Base-by-base conservation (phyloP, 2,329 filamentous ascomycete genomes). In the Knoxdaviesia capensis region DNA sequence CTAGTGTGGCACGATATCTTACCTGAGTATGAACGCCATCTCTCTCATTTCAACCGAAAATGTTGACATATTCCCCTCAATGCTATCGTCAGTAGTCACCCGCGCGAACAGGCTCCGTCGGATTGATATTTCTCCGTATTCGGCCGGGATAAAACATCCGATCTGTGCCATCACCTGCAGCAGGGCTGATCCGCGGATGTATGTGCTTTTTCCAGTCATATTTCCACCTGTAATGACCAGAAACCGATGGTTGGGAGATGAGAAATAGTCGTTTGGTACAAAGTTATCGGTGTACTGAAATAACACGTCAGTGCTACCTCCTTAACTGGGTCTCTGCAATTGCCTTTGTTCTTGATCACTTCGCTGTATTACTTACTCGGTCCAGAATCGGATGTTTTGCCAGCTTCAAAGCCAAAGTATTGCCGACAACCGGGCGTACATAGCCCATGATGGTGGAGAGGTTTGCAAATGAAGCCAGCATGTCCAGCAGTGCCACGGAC, bases 121-220 rank as follows among this genome's bases (percentile, higher is more conserved):
- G 11, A 96, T 74, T 0, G 86, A 74, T 47, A 96, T 80, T 0
- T 77, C 75, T 0, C 86, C 90, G 52, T 84, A 90, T 31, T 77
- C 66, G 0, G 86, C 88, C 0, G 90, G 90, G 1, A 96, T 80
- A 54, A 92, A 96, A 50, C 76, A 82, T 3, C 87, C 88, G 41
- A 94, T 77, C 52, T 98, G 90, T 1, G 85, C 85, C 86, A 98
- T 94, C 44, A 98, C 76, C 38, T 81, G 75, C 53, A 92, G 74
- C 32, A 98, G 63, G 0, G 88, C 83, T 29, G 93, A 66, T 2
- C 81, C 79, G 40, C 85, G 76, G 47, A 96, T 94, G 53, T 94
- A 96, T 0, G 87, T 98, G 48, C 82, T 93, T 56, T 96, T 98
- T 1, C 87, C 90, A 50, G 85, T 93, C 90, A 98, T 98, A 51